Percentiles rank a stretch among this genome's conserved stretches.
Conservation (phyloP, 2,329 filamentous ascomycete genomes). For the Cercospora citrullina region DNA sequence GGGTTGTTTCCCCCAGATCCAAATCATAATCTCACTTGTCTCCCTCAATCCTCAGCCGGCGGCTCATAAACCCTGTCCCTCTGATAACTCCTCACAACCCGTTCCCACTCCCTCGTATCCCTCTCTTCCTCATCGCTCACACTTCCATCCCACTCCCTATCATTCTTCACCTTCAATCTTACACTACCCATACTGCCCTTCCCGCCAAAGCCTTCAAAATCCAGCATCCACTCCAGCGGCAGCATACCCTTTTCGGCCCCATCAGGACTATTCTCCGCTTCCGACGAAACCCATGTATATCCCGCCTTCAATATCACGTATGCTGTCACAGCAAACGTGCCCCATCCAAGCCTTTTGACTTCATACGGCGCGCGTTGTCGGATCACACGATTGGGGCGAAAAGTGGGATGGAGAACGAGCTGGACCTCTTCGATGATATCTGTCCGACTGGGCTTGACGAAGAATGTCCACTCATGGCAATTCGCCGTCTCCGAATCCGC, state of each 20-base stretch:
- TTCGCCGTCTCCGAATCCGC: constrained; percentile 24
- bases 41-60: constrained; percentile 9
- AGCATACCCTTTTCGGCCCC: constrained; percentile 40
- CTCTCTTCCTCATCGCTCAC: constrained; percentile 24
- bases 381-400: constrained; percentile 41
- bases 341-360: constrained; percentile 46
- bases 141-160: constrained; percentile 29
- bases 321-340: constrained; percentile 44
- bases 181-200: constrained; percentile 45
- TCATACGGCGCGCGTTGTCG: constrained; percentile 43
- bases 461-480: constrained; percentile 51
- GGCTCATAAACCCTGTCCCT: constrained; percentile 32
- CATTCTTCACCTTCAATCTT: constrained; percentile 44
- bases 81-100: constrained; percentile 29
- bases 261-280: constrained; percentile 38
- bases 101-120: constrained; percentile 32
- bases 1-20: background rate
- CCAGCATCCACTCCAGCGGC: constrained; percentile 46
- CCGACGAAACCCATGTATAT: constrained; percentile 47
- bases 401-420: constrained; percentile 47
- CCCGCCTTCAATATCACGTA: constrained; percentile 46
- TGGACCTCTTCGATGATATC: constrained; percentile 50
- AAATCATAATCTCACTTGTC: background rate
- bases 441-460: constrained; percentile 45
- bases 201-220: constrained; percentile 42